Evolutionary conservation across 257 asterid genomes (phyloP), one percentile per base, ranked within the genome.

Genomic region (Penstemon eatonii): DNA sequence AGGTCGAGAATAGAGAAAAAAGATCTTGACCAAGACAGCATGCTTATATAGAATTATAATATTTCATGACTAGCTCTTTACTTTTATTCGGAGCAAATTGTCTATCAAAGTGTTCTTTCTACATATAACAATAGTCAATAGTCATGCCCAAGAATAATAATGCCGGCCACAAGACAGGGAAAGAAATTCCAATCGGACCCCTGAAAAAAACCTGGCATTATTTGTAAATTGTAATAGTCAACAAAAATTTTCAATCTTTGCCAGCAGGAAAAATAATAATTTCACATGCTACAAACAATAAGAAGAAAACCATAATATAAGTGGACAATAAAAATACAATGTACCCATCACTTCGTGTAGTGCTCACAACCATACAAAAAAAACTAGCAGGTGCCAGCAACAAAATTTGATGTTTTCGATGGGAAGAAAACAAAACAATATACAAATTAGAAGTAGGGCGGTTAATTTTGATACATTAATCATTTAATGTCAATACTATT

Each of bases 351-450:
- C 53, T 10, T 7, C 53, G 1, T 7, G n/a, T 47, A 7, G n/a
- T 49, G 54, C n/a, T 49, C 54, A 49, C 6, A 12, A 49, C 54
- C 54, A 49, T 49, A 49, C n/a, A 37, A 57, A 1, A 37, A 57
- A 1, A 42, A 63, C 52, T 40, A 6, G 12, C 13, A 0, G 8
- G 67, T 25, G 68, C 52, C 68, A 46, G 68, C 68, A 25, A 42
- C 33, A 42, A 61, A 62, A 6, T 47, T 38, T 9, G 10, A 25
- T 4, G 47, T 46, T 9, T 45, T 25, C 10, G n/a, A 43, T 44
- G 3, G 6, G 15, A 43, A 13, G 43, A 15, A 45, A 46, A 63
- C 40, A 8, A 39, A 57, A 46, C 68, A 36, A 33, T 44, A 33
- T 47, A 33, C 47, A 25, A 36, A 25, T 33, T 7, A 11, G 46